A percentile compares a stretch with the other conserved stretches of the same genome.
Conservation (phyloP, 2,329 filamentous ascomycete genomes). For the Alternaria longipes region DNA sequence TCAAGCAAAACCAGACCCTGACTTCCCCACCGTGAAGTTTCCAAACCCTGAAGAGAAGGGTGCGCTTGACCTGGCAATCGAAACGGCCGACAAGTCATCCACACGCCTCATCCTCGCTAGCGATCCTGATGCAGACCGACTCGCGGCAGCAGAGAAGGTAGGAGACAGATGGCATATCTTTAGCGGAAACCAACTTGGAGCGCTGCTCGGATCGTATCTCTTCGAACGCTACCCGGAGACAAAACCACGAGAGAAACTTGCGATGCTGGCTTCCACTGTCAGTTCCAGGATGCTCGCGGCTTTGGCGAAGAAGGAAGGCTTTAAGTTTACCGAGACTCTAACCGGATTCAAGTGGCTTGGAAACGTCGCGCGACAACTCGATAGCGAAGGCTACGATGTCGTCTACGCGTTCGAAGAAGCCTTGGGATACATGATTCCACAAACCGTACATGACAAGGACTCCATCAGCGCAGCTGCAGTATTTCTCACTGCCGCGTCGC, state of each 20-base stretch:
- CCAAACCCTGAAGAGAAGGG: constrained; percentile 73
- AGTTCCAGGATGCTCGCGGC: constrained; percentile 69
- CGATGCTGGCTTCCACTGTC: constrained; percentile 70
- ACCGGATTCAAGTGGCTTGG: constrained; percentile 76
- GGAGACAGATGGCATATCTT: constrained; percentile 67
- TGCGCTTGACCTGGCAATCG: constrained; percentile 67
- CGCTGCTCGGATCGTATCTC: constrained; percentile 67
- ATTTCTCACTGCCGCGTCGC: constrained; percentile 64
- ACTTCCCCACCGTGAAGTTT: constrained; percentile 71
- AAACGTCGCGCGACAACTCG: constrained; percentile 65
- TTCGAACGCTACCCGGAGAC: constrained; percentile 57
- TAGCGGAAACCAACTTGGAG: constrained; percentile 71
- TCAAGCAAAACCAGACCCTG: constrained; percentile 67
- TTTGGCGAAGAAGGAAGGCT: constrained; percentile 64
- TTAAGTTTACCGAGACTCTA: constrained; percentile 68
- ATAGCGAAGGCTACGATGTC: constrained; percentile 58
- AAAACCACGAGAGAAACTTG: constrained; percentile 54
- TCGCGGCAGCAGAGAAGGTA: constrained; percentile 68
- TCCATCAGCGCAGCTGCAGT: constrained; percentile 68
- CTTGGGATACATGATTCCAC: constrained; percentile 72
- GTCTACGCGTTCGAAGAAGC: constrained; percentile 72
- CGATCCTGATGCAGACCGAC: constrained; percentile 72
- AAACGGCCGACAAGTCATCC: constrained; percentile 61
- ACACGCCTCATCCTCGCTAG: constrained; percentile 67
- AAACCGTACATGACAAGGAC: constrained; percentile 71